phyloP scores from a whole-genome alignment of 2,329 filamentous ascomycete genomes.

The Neofusicoccum sp. region DNA sequence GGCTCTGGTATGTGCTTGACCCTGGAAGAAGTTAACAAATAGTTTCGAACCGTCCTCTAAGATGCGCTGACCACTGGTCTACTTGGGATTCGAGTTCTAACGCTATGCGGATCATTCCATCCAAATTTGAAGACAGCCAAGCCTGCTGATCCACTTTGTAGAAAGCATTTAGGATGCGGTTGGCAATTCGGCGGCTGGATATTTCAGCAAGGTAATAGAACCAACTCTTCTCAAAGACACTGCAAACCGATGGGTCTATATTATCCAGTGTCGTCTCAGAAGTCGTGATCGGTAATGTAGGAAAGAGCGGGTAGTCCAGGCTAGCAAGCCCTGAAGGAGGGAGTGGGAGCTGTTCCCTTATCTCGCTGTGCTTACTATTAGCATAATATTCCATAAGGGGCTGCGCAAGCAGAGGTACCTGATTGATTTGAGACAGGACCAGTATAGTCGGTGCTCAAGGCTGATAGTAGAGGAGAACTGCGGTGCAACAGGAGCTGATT shows the following conservation, averaged over 20 bases:
- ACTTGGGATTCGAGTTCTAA: slow-evolving; percentile 21
- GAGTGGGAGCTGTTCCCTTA: slow-evolving; percentile 21
- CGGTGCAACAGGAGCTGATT: slow-evolving; percentile 16
- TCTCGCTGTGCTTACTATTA: slow-evolving; percentile 18
- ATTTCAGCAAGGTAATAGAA: slow-evolving; percentile 35
- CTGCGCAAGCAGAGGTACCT: slow-evolving; percentile 22
- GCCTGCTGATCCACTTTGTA: slow-evolving; percentile 23
- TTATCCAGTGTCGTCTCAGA: slow-evolving; percentile 22
- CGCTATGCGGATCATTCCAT: slow-evolving; percentile 15
- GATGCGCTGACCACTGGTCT: slow-evolving; percentile 16
- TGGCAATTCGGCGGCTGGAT: slow-evolving; percentile 27
- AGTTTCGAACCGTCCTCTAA: neutral
- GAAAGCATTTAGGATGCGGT: slow-evolving; percentile 20
- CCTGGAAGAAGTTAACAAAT: neutral
- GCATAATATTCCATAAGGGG: neutral
- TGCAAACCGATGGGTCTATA: slow-evolving; percentile 20
- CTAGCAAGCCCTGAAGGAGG: slow-evolving; percentile 24
- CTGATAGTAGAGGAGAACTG: slow-evolving; percentile 9
- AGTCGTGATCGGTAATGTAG: slow-evolving; percentile 25
- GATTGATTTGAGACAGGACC: slow-evolving; percentile 37
- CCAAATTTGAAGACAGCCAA: slow-evolving; percentile 21
- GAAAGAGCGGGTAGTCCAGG: slow-evolving; percentile 32
- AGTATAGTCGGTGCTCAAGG: slow-evolving; percentile 33
- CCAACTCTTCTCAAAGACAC: slow-evolving; percentile 23
- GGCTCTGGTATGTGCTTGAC: neutral